phyloP scores from a whole-genome alignment of 306 rosid species.

The Nissolia schottii region DNA sequence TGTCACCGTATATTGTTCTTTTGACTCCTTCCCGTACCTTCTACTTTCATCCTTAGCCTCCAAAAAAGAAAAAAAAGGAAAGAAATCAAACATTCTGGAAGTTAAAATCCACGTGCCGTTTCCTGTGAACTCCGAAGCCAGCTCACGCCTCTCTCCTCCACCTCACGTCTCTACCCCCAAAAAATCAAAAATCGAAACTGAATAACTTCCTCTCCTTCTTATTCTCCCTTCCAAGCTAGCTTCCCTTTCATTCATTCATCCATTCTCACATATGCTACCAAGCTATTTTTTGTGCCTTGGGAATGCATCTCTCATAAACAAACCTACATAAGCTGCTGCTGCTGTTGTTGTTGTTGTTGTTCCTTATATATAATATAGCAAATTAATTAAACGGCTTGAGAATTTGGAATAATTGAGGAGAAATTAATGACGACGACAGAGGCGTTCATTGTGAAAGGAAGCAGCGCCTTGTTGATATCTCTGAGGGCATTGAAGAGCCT shows the following conservation, averaged over 20 bases:
- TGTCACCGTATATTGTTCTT: background rate
- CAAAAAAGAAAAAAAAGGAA: background rate
- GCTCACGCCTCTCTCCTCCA: too few species aligned
- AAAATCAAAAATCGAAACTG: background rate
- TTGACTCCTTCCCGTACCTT: background rate
- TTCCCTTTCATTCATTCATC: too few species aligned
- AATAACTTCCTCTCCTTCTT: background rate
- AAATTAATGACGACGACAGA: constrained; percentile 18
- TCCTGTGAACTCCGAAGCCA: background rate
- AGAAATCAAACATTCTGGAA: background rate
- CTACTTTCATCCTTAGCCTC: background rate
- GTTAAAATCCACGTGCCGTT: background rate
- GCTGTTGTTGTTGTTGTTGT: background rate
- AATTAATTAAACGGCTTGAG: constrained; percentile 19
- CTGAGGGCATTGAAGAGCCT: constrained; percentile 50
- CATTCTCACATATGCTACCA: background rate
- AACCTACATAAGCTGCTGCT: too few species aligned
- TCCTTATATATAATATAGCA: background rate
- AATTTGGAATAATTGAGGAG: background rate
- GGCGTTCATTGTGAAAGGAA: constrained; percentile 30
- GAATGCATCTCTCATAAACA: too few species aligned
- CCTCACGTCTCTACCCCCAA: background rate
- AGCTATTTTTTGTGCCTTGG: too few species aligned
- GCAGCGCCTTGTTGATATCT: constrained; percentile 34
- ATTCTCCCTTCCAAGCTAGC: background rate